Percentiles rank a stretch among this genome's conserved stretches.
Conservation (phyloP, 2,329 filamentous ascomycete species). For the Monilinia fructigena region DNA sequence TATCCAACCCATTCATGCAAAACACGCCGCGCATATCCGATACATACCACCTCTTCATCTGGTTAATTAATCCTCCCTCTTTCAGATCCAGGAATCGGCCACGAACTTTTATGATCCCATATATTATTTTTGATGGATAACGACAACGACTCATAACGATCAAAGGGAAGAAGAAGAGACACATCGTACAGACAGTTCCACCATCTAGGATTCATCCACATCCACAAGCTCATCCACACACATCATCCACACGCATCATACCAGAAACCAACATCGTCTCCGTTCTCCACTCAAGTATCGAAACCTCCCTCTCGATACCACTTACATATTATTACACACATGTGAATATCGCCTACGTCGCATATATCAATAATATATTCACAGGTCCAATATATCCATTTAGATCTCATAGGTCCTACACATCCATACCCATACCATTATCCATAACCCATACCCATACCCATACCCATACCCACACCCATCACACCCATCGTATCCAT, state of each 20-base stretch:
- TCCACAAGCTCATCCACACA: neutral
- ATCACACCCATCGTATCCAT: neutral
- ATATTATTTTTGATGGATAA: conserved; percentile 8
- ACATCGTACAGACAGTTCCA: neutral
- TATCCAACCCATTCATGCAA: no score
- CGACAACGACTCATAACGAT: conserved; percentile 13
- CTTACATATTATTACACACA: neutral
- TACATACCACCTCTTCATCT: no score
- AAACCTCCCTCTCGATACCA: neutral
- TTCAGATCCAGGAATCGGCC: neutral
- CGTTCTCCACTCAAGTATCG: conserved; percentile 17
- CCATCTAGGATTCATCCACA: neutral
- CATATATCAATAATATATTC: neutral
- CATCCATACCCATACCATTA: neutral
- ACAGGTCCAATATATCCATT: no score
- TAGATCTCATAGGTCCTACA: no score
- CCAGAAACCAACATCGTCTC: conserved; percentile 4
- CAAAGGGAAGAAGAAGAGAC: neutral
- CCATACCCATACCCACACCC: neutral
- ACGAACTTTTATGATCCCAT: neutral
- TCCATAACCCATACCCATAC: neutral
- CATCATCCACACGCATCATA: neutral
- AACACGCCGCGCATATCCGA: no score
- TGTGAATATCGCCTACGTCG: conserved; percentile 7
- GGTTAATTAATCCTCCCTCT: no score